A percentile compares a stretch with the other conserved stretches of the same genome.
Conservation (phyloP, 2,329 filamentous ascomycete species). For the Ophiosphaerella korrae region DNA sequence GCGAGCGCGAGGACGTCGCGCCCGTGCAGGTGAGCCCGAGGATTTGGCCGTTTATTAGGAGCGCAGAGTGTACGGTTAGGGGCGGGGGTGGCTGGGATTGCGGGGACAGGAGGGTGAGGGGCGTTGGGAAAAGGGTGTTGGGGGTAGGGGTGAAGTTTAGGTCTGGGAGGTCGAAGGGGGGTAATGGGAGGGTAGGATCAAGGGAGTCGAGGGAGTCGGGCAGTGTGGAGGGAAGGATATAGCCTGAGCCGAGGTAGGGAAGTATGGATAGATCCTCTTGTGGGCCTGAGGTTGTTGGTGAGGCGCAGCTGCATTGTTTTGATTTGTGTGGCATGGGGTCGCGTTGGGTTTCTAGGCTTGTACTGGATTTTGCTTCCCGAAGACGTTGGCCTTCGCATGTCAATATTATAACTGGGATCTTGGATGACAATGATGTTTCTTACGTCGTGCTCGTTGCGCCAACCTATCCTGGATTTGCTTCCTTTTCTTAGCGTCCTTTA, state of each 20-base stretch:
- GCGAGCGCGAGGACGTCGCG: constrained; percentile 26
- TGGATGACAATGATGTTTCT: constrained; percentile 3
- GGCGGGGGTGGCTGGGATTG: constrained; percentile 11
- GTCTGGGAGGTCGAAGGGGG: neutral
- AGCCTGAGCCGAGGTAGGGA: neutral
- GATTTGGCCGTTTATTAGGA: constrained; percentile 31
- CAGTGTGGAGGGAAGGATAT: neutral
- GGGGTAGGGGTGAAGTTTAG: neutral
- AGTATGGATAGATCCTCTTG: neutral
- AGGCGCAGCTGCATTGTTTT: neutral
- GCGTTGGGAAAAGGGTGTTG: neutral
- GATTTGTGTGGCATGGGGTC: neutral
- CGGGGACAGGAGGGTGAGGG: constrained; percentile 4
- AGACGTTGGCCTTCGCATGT: constrained; percentile 16
- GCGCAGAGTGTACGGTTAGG: constrained; percentile 33
- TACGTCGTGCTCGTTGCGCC: constrained; percentile 47
- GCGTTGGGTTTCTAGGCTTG: neutral
- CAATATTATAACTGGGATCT: neutral
- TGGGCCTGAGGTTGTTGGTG: neutral
- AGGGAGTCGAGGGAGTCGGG: neutral
- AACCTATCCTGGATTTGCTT: constrained; percentile 50
- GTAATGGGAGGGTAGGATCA: neutral
- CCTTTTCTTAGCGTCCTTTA: constrained; percentile 44
- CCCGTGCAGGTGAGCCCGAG: constrained; percentile 34
- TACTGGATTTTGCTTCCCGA: constrained; percentile 7